Conservation (phyloP, 2,329 filamentous ascomycete genomes). For the Fusarium sp. region DNA sequence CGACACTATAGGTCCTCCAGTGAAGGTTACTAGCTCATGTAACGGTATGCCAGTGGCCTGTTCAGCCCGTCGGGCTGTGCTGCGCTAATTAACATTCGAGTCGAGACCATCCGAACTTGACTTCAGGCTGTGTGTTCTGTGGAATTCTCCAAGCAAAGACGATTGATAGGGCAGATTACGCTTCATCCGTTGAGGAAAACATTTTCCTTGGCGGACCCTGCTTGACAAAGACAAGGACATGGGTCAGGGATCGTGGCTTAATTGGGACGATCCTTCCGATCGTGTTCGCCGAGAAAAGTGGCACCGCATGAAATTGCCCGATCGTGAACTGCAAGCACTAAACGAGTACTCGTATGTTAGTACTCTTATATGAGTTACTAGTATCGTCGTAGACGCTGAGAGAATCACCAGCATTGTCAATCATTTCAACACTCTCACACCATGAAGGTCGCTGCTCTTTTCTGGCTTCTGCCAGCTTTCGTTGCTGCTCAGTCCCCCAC, state of each 20-base stretch:
- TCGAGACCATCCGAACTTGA: background rate
- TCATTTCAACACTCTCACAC: background rate
- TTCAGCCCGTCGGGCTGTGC: background rate
- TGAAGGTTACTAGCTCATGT: background rate
- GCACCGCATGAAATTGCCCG: background rate
- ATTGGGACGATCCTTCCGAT: slow-evolving; percentile 1
- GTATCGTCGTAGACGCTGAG: background rate
- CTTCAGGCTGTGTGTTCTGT: too few relatives aligned
- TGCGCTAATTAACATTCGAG: background rate
- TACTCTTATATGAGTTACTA: background rate
- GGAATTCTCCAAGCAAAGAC: background rate
- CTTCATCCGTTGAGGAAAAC: background rate
- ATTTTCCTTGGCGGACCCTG: background rate
- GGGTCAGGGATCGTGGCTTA: background rate
- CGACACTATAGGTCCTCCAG: background rate
- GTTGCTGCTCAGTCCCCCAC: slow-evolving; percentile 5
- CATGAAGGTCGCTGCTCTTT: background rate
- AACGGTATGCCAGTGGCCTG: background rate
- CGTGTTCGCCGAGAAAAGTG: background rate
- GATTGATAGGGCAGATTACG: background rate
- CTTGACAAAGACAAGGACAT: background rate
- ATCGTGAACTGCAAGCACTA: background rate
- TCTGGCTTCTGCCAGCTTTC: slow-evolving; percentile 12
- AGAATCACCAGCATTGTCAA: background rate
- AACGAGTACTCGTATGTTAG: background rate